Evolutionary conservation across 345 rosid genomes (phyloP).

Genomic region (Lepidium africanum): DNA sequence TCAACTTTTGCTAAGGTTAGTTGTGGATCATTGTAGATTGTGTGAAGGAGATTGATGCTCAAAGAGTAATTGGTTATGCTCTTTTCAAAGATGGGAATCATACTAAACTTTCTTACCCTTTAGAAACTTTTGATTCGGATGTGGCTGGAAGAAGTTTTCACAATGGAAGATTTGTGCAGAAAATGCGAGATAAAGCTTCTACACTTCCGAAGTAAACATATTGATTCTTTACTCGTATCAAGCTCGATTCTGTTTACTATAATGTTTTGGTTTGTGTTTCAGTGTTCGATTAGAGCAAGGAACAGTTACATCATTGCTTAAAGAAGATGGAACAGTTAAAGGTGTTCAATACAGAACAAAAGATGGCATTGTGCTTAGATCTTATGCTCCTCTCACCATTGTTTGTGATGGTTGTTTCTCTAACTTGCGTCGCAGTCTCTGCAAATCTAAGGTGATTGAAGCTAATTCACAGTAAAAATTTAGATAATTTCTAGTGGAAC

Average conservation of each 20-base stretch:
- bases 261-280: neutral
- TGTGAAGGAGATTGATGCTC: constrained; percentile 33
- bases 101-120: constrained; percentile 18
- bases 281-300: constrained; percentile 66
- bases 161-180: constrained; percentile 30
- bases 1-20: neutral
- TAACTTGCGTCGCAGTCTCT: constrained; percentile 46
- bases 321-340: constrained; percentile 38
- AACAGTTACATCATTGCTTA: constrained; percentile 40
- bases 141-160: constrained; percentile 30
- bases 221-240: neutral
- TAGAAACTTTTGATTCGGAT: constrained; percentile 16
- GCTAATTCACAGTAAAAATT: neutral
- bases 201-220: constrained; percentile 28
- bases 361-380: constrained; percentile 24
- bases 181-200: constrained; percentile 26
- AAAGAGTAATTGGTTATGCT: constrained; percentile 22
- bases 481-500: neutral
- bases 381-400: constrained; percentile 51
- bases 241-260: neutral
- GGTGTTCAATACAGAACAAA: constrained; percentile 45
- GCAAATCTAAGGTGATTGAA: constrained; percentile 35
- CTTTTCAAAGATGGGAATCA: constrained; percentile 28
- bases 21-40: constrained; percentile 20
- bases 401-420: constrained; percentile 40